Evolutionary conservation across 2,329 filamentous ascomycete species (phyloP).

Genomic region (Cercospora berteroae): DNA sequence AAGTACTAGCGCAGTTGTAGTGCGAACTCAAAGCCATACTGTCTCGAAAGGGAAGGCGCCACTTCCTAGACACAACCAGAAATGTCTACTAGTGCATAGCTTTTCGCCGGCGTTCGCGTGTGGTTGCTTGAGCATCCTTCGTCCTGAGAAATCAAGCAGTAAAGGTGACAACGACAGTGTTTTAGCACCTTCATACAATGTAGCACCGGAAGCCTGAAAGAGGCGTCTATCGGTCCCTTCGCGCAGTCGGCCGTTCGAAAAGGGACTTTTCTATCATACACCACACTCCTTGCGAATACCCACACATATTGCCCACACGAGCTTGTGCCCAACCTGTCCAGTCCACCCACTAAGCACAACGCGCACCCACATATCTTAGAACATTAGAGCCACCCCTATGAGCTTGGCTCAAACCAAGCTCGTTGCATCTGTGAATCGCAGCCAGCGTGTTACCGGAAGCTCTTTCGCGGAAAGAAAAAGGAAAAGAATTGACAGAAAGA

Average conservation of each 20-base stretch:
- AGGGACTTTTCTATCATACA: background rate
- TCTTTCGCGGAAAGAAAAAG: background rate
- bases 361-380: background rate
- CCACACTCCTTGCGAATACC: background rate
- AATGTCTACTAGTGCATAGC: background rate
- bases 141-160: background rate
- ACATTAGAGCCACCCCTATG: background rate
- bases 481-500: background rate
- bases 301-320: background rate
- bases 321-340: background rate
- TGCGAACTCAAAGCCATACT: background rate
- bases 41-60: background rate
- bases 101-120: background rate
- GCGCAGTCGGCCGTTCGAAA: background rate
- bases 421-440: background rate
- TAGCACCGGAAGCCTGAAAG: background rate
- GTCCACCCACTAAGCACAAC: background rate
- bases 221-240: background rate
- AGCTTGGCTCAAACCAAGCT: background rate
- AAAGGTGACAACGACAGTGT: background rate
- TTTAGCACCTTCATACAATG: background rate
- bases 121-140: background rate
- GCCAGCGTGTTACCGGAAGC: background rate
- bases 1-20: background rate
- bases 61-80: background rate